phyloP scores from a whole-genome alignment of 257 asterid species.

The Marsdenia floribunda region DNA sequence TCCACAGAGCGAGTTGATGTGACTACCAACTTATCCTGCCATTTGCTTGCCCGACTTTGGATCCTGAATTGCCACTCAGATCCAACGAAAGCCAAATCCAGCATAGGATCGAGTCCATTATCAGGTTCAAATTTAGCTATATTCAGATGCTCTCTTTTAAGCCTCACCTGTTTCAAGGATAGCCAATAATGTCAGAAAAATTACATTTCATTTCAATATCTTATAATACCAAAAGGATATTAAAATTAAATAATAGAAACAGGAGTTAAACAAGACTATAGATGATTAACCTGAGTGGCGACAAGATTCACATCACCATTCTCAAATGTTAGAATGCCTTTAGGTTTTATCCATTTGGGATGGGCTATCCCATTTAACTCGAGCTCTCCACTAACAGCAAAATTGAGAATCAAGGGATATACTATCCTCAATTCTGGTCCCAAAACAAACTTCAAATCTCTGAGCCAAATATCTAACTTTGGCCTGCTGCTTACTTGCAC shows the following conservation, averaged over 20 bases:
- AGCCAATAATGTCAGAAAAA: constrained; percentile 12
- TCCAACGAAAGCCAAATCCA: constrained; percentile 91
- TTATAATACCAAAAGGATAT: constrained; percentile 7
- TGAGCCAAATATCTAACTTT: constrained; percentile 71
- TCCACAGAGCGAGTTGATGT: constrained; percentile 95
- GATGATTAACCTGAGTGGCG: constrained; percentile 79
- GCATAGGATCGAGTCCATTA: constrained; percentile 86
- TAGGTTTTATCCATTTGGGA: constrained; percentile 90
- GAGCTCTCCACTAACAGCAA: constrained; percentile 95
- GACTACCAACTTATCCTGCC: constrained; percentile 96
- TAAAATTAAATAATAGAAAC: constrained; percentile 11
- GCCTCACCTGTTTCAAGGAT: constrained; percentile 67
- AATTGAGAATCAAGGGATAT: constrained; percentile 93
- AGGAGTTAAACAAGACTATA: constrained; percentile 10
- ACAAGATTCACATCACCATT: constrained; percentile 97
- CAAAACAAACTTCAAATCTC: constrained; percentile 71
- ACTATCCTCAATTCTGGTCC: constrained; percentile 93
- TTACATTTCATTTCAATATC: constrained; percentile 17
- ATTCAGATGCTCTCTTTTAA: constrained; percentile 88
- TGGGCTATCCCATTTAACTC: constrained; percentile 93
- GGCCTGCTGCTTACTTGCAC: constrained; percentile 72
- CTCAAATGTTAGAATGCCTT: constrained; percentile 79
- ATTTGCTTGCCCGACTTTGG: constrained; percentile 95
- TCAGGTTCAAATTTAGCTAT: constrained; percentile 98
- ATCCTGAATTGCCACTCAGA: constrained; percentile 99